Evolutionary conservation across 1,284 basidiomycete species (phyloP).

Genomic region (Mycosarcoma mackinlayi): DNA sequence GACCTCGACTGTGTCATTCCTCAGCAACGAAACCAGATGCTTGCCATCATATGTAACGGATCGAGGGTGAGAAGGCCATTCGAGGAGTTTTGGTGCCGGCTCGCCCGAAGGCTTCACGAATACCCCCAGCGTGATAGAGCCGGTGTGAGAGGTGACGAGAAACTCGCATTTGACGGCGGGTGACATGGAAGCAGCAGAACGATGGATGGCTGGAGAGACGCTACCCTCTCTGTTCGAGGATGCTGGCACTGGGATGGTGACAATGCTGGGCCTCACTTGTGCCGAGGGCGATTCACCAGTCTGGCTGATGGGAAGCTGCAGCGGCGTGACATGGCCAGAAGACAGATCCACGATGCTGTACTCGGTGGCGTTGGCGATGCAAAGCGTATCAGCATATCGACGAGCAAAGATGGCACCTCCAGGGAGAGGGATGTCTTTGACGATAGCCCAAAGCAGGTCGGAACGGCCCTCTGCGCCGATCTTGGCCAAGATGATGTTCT

Average conservation of each 20-base stretch:
- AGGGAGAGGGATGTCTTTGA: slow-evolving; percentile 58
- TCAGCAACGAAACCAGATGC: slow-evolving; percentile 57
- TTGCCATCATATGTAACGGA: slow-evolving; percentile 51
- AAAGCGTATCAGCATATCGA: slow-evolving; percentile 57
- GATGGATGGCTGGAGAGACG: slow-evolving; percentile 11
- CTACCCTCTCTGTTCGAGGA: slow-evolving; percentile 12
- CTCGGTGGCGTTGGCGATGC: slow-evolving; percentile 60
- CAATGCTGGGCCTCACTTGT: slow-evolving; percentile 59
- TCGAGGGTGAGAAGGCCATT: slow-evolving; percentile 66
- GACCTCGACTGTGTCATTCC: slow-evolving; percentile 62
- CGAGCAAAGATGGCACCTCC: slow-evolving; percentile 62
- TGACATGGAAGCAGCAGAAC: slow-evolving; percentile 3
- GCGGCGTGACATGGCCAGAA: slow-evolving; percentile 42
- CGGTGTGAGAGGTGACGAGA: slow-evolving; percentile 64
- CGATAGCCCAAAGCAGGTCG: slow-evolving; percentile 49
- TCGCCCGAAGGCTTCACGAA: slow-evolving; percentile 63
- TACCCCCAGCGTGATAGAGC: slow-evolving; percentile 60
- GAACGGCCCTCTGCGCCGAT: slow-evolving; percentile 46
- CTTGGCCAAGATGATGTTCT: slow-evolving; percentile 57
- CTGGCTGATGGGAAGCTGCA: slow-evolving; percentile 65
- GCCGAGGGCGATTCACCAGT: slow-evolving; percentile 59
- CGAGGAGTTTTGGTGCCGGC: slow-evolving; percentile 62
- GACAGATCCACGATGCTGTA: slow-evolving; percentile 62
- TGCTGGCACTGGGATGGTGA: slow-evolving; percentile 39
- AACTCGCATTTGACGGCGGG: slow-evolving; percentile 51